Percentiles rank a stretch among this genome's conserved stretches.
phyloP scores from a whole-genome alignment of 192 early-diverging fungal genomes.

The Coemansia erecta region DNA sequence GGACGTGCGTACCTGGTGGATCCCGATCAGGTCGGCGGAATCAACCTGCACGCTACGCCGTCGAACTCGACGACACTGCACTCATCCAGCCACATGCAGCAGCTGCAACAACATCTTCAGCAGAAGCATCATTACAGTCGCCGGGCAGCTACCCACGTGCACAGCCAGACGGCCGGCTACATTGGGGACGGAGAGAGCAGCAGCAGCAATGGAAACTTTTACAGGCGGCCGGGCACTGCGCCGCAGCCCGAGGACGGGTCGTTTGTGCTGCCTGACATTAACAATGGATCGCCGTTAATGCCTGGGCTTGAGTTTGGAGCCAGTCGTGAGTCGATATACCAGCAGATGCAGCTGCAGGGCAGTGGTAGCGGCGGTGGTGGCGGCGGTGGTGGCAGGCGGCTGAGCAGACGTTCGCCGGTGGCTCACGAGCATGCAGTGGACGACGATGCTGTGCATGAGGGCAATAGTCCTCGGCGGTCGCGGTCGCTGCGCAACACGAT shows the following conservation, averaged over 20 bases:
- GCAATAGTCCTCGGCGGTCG: conserved; percentile 40
- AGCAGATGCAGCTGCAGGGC: conserved; percentile 13
- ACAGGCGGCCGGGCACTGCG: not conserved
- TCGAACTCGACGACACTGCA: conserved; percentile 49
- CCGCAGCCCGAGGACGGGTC: conserved; percentile 1
- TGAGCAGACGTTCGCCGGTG: conserved; percentile 5
- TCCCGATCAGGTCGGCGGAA: conserved; percentile 28
- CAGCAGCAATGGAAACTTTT: too few relatives aligned
- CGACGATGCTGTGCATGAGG: not conserved
- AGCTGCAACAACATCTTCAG: conserved; percentile 17
- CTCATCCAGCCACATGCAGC: conserved; percentile 30
- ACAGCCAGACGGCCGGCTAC: conserved; percentile 6
- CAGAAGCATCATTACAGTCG: conserved; percentile 5
- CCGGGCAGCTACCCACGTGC: not conserved
- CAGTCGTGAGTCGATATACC: conserved; percentile 11
- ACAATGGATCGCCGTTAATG: conserved; percentile 41
- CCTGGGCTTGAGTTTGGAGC: conserved; percentile 29
- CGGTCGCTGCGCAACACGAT: conserved; percentile 49
- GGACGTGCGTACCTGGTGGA: conserved; percentile 45
- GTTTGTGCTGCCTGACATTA: conserved; percentile 35
- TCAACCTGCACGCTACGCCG: conserved; percentile 32
- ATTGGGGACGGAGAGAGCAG: conserved; percentile 8
- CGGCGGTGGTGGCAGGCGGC: not conserved
- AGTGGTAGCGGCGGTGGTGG: conserved; percentile 2
- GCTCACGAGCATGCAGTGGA: conserved; percentile 12